phyloP scores from a whole-genome alignment of 371 early-diverging fungal genomes.

The Mucor sp. region DNA sequence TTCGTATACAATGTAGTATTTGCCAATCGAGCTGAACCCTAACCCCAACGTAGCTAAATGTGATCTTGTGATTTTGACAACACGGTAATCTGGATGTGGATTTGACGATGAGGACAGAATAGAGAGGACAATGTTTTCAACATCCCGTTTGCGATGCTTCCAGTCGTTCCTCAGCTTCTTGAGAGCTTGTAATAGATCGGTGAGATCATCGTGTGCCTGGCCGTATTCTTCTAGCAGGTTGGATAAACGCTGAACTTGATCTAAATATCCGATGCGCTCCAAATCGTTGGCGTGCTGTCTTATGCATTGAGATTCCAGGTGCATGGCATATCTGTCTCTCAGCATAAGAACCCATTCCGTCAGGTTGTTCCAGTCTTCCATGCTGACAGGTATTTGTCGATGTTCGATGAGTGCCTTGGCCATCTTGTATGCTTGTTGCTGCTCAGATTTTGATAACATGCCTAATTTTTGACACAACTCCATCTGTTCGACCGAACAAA shows the following conservation, averaged over 20 bases:
- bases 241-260: conserved; percentile 21
- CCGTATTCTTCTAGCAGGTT: conserved; percentile 25
- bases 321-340: conserved; percentile 25
- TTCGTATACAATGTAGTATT: conserved; percentile 34
- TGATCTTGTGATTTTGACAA: conserved; percentile 23
- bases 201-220: conserved; percentile 33
- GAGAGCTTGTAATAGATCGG: conserved; percentile 23
- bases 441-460: conserved; percentile 26
- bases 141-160: conserved; percentile 31
- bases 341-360: conserved; percentile 29
- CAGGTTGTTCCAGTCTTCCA: conserved; percentile 19
- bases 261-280: conserved; percentile 22
- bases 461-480: conserved; percentile 25
- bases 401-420: conserved; percentile 24
- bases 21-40: conserved; percentile 25
- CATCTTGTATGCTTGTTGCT: conserved; percentile 24
- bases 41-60: conserved; percentile 24
- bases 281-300: conserved; percentile 18
- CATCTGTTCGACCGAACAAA: conserved; percentile 34
- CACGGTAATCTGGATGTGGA: conserved; percentile 11
- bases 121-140: conserved; percentile 33
- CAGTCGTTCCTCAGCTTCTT: conserved; percentile 29
- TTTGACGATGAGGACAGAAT: conserved; percentile 20
- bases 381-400: conserved; percentile 15
- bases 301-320: conserved; percentile 25